phyloP scores from a whole-genome alignment of 106 monocot species.

The Apostasia ramifera region DNA sequence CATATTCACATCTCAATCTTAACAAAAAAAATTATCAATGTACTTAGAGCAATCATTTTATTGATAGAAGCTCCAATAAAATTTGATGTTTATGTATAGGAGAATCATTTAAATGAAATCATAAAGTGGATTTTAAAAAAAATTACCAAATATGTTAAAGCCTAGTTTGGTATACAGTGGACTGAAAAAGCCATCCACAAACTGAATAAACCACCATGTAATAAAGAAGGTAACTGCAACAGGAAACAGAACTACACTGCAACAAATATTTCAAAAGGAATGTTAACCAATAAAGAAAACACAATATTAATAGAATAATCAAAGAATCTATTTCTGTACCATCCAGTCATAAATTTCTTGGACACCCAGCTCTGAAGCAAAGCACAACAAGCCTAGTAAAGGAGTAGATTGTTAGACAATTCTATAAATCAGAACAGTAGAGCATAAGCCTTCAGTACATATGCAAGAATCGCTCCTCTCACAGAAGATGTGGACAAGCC shows the following conservation, averaged over 20 bases:
- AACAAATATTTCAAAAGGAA: constrained; percentile 14
- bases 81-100: too few relatives aligned
- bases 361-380: constrained; percentile 90
- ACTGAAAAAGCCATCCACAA: constrained; percentile 98
- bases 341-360: constrained; percentile 96
- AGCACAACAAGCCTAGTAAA: constrained; percentile 71
- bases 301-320: background rate
- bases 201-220: constrained; percentile 98
- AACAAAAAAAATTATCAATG: too few relatives aligned
- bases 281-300: background rate
- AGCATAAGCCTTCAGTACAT: background rate
- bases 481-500: background rate
- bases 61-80: too few relatives aligned
- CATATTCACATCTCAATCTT: too few relatives aligned
- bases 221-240: constrained; percentile 94
- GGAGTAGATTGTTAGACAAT: constrained; percentile 1
- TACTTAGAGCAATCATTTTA: too few relatives aligned
- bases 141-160: constrained; percentile 81
- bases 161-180: constrained; percentile 76
- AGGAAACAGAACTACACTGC: constrained; percentile 95
- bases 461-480: background rate
- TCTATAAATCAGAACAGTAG: background rate
- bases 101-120: too few relatives aligned
- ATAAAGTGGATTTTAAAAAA: background rate
- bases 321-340: constrained; percentile 26